Evolutionary conservation across 2,329 filamentous ascomycete genomes (phyloP), one percentile per base, ranked within the genome.

Genomic region (Botrytis tulipae): DNA sequence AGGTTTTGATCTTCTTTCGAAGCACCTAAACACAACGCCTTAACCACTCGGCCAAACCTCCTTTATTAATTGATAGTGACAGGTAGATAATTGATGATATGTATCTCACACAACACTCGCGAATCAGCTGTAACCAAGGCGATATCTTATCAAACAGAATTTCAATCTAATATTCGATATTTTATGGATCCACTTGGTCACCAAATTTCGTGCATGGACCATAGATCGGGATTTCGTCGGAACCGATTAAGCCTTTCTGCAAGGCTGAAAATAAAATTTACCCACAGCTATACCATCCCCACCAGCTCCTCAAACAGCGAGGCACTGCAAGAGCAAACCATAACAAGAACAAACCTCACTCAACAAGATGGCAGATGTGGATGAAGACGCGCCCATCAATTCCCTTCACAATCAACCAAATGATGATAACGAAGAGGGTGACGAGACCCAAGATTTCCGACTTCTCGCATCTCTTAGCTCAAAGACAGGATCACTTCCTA

Each of bases 361-460:
- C 42, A 25, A 37, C 54, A 76, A 16, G 63, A 80, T 80, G 78
- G 75, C 80, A 42, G 79, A 81, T 51, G 59, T 78, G 12, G 78
- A 81, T 29, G 82, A 82, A 60, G 82, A 83, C 48, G 79, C 77
- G 14, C 77, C 79, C n/a, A 71, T 80, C 35, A 75, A 67, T n/a
- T 75, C 73, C 18, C 73, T 77, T 22, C 75, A 78, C 20, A 59
- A 54, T 69, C 76, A 76, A 46, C 59, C 76, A 14, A 78, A 79
- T 35, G 82, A 83, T 59, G 90, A 92, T 73, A 86, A 89, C 66
- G 89, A 90, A 75, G 86, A 91, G 71, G 91, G 91, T 59, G 95
- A 97, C 78, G 92, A 95, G 81, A 89, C 91, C 2, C 94, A 95
- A 79, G 95, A 98, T 83, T 98, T 95, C 82, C 91, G 93, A 76